Percentiles rank a stretch among this genome's conserved stretches.
phyloP scores from a whole-genome alignment of 257 asterid species.

The Solanum raphanifolium region DNA sequence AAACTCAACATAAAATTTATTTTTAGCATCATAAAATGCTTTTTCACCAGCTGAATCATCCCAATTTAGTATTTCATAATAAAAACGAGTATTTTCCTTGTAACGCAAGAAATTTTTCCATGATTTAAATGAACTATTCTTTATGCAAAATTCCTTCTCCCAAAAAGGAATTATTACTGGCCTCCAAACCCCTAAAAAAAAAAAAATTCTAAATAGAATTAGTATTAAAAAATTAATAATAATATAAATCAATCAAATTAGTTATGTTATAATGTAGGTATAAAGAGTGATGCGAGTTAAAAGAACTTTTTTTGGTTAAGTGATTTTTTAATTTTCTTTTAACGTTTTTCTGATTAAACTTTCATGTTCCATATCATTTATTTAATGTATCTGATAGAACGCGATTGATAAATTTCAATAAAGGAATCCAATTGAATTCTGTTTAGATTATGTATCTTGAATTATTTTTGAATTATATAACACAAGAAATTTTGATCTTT shows the following conservation, averaged over 20 bases:
- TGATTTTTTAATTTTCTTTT: background rate
- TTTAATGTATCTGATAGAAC: background rate
- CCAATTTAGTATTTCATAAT: background rate
- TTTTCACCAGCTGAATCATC: conserved; percentile 9
- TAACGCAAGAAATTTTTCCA: conserved; percentile 11
- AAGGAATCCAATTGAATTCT: background rate
- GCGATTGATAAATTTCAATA: background rate
- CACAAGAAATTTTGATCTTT: background rate
- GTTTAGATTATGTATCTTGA: background rate
- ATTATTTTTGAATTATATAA: background rate
- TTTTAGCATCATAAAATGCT: conserved; percentile 6
- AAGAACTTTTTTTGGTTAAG: background rate
- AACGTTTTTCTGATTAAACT: background rate
- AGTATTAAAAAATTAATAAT: background rate
- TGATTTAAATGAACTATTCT: background rate
- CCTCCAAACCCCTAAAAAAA: conserved; percentile 5
- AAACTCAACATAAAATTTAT: background rate
- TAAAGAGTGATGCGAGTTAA: background rate
- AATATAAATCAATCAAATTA: background rate
- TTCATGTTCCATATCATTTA: background rate
- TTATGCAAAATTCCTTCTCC: conserved; percentile 16
- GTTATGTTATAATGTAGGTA: background rate
- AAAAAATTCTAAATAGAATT: background rate
- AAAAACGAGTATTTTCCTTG: background rate
- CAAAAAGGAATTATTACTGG: conserved; percentile 7